Evolutionary conservation across 2,329 filamentous ascomycete species (phyloP).

Genomic region (Penicillium sumatraense): DNA sequence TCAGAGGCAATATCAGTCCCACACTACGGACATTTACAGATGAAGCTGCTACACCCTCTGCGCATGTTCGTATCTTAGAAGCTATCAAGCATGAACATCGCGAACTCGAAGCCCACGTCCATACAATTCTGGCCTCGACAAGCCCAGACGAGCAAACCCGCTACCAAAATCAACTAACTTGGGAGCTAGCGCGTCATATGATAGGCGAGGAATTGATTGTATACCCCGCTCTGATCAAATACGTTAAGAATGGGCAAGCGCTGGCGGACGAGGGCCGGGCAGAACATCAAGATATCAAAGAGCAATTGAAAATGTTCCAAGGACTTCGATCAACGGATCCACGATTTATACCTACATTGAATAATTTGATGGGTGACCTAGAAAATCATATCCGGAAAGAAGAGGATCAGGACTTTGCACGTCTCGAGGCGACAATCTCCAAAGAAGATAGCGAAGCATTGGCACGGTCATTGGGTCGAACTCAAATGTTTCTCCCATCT

Average conservation of each 20-base stretch:
- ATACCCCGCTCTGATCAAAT: slow-evolving; percentile 59
- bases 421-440: slow-evolving; percentile 51
- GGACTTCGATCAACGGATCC: slow-evolving; percentile 45
- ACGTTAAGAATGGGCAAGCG: slow-evolving; percentile 49
- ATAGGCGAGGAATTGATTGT: slow-evolving; percentile 59
- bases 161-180: slow-evolving; percentile 58
- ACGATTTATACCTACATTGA: slow-evolving; percentile 51
- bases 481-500: slow-evolving; percentile 59
- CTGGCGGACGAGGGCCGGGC: slow-evolving; percentile 55
- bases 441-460: slow-evolving; percentile 41
- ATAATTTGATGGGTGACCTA: slow-evolving; percentile 49
- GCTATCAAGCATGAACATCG: slow-evolving; percentile 49
- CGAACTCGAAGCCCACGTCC: slow-evolving; percentile 48
- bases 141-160: slow-evolving; percentile 51
- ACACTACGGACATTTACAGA: slow-evolving; percentile 16
- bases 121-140: slow-evolving; percentile 46
- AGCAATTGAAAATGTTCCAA: slow-evolving; percentile 57
- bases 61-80: slow-evolving; percentile 35
- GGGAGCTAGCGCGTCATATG: slow-evolving; percentile 58
- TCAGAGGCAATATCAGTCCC: not conserved
- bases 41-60: slow-evolving; percentile 6
- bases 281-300: slow-evolving; percentile 59
- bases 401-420: slow-evolving; percentile 54
- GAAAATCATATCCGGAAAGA: slow-evolving; percentile 56
- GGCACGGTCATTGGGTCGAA: slow-evolving; percentile 53